These are phyloP conservation scores for Pseudozyma pruni DNA, from an alignment of 1,284 basidiomycete species.

Conservation along the genomic window DNA sequence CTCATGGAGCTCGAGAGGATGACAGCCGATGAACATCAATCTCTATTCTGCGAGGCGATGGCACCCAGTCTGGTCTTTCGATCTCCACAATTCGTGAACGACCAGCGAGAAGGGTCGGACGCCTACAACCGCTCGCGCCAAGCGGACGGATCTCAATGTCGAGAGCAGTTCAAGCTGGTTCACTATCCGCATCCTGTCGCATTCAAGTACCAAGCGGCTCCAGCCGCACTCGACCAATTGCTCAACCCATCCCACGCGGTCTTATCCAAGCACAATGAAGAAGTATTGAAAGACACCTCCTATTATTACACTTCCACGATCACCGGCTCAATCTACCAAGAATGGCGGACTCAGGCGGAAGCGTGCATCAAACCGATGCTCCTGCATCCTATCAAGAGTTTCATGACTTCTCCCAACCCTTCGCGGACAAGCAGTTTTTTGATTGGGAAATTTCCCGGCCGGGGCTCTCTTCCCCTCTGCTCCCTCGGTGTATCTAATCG, in stretches of 20 bases:
- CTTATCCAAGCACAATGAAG: constrained; percentile 16
- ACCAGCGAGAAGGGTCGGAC: too few species aligned
- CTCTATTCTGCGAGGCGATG: constrained; percentile 30
- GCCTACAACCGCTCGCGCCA: neutral
- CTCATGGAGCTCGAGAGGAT: constrained; percentile 13
- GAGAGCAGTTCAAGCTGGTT: constrained; percentile 14
- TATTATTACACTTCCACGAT: constrained; percentile 23
- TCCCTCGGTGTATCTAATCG: neutral
- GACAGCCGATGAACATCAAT: constrained; percentile 12
- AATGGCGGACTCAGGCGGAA: constrained; percentile 6
- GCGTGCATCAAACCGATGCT: constrained; percentile 15
- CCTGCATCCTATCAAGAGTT: constrained; percentile 26
- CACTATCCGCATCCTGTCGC: constrained; percentile 27
- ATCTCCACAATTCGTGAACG: too few species aligned
- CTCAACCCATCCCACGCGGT: constrained; percentile 13
- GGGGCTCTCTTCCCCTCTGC: constrained; percentile 2
- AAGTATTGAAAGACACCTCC: constrained; percentile 15
- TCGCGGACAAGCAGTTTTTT: neutral
- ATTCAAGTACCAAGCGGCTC: constrained; percentile 17
- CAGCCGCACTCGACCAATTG: constrained; percentile 8
- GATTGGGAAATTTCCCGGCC: too few species aligned
- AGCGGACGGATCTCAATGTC: neutral
- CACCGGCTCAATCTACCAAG: constrained; percentile 2
- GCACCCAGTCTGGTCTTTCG: constrained; percentile 12
- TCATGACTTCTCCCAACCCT: too few species aligned